Base-by-base conservation (phyloP, 2,329 filamentous ascomycete species). In the Colletotrichum sp. region DNA sequence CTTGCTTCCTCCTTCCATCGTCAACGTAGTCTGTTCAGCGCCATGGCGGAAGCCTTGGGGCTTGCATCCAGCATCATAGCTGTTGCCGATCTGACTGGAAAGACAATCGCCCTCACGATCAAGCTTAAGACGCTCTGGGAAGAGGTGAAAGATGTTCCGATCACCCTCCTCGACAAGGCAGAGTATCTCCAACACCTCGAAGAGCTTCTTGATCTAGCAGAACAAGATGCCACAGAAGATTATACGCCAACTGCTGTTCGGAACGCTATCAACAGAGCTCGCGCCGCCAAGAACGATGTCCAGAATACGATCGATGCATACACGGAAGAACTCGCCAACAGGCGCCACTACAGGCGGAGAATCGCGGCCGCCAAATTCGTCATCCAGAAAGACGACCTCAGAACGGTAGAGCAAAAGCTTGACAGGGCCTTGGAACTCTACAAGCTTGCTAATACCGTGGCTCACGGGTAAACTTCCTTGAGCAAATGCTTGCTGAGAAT, bases 141-240 rank as follows among this genome's bases (percentile, higher is more conserved):
- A 3, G 44, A 52, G 0, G n/a, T 52, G 0, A 52, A 52, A 21
- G 44, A 52, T 21, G 10, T 52, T 0, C 44, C 44, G 0, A 1
- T 13, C 0, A 13, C n/a, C n/a, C 44, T 52, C 0, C 6, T 52
- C 4, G 10, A 52, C 0, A 52, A 52, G 10, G 44, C 44, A 0
- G 44, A 52, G 10, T 0, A 52, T 52, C 44, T 52, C 1, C 44
- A 21, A 1, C 0, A 52, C 4, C 44, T 21, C n/a, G 44, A 52
- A 7, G 44, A 21, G 44, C n/a, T 52, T 52, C n/a, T 52, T 1
- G 10, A 21, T 0, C 18, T 49, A 13, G 44, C 44, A 52, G 44
- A 52, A 52, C 3, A 52, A 52, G n/a, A 52, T 8, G 44, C 44
- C 15, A 2, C 44, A 7, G n/a, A 49, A 13, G 2, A 21, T 21